Conservation (phyloP, 805 yeast genomes). For the Sungouiozyma intestinalis region DNA sequence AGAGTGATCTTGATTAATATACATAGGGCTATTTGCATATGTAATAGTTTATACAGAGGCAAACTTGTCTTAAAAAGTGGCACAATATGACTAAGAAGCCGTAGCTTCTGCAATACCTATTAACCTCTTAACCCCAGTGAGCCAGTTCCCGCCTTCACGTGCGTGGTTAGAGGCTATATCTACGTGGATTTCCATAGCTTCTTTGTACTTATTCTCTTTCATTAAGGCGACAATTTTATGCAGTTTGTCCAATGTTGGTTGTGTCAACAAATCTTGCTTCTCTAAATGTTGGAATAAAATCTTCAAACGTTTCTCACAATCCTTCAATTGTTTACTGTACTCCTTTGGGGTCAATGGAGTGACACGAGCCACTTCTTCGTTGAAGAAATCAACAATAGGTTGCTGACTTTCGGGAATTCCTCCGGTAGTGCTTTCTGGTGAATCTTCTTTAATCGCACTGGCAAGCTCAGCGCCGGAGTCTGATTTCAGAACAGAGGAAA, state of each 20-base stretch:
- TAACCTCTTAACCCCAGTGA: conserved; percentile 80
- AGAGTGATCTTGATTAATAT: not conserved
- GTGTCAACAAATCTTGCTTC: conserved; percentile 54
- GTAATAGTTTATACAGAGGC: not conserved
- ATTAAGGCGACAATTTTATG: conserved; percentile 41
- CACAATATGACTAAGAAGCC: conserved; percentile 1
- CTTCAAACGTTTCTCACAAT: conserved; percentile 72
- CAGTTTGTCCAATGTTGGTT: conserved; percentile 45
- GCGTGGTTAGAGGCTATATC: conserved; percentile 55
- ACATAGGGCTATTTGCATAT: not conserved
- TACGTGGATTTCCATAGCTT: conserved; percentile 46
- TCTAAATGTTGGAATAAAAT: conserved; percentile 70
- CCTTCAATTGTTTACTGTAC: conserved; percentile 61
- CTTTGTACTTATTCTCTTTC: conserved; percentile 41
- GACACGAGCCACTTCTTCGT: conserved; percentile 45
- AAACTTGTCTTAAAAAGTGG: not conserved
- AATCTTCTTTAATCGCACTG: conserved; percentile 15
- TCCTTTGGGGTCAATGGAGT: conserved; percentile 68
- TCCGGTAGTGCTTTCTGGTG: conserved; percentile 16
- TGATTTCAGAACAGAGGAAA: conserved; percentile 4
- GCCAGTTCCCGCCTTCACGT: conserved; percentile 83
- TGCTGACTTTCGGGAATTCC: conserved; percentile 44
- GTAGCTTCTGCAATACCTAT: conserved; percentile 59
- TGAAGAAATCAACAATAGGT: conserved; percentile 51
- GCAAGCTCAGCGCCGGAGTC: conserved; percentile 16